Conservation (phyloP, 2,329 filamentous ascomycete species). For the Colletotrichum cordylinicola region DNA sequence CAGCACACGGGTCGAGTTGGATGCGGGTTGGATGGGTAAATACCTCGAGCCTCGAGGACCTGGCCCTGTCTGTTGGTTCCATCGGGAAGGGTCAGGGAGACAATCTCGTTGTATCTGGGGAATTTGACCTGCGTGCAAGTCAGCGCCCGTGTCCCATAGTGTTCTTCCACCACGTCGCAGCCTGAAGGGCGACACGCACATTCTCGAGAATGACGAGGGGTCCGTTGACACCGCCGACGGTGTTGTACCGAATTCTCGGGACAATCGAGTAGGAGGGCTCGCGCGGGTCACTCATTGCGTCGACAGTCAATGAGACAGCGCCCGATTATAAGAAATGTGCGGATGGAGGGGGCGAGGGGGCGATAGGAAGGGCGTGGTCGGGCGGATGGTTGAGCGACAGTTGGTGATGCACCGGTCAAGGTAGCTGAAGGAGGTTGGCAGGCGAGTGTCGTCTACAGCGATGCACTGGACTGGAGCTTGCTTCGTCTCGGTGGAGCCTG, state of each 20-base stretch:
- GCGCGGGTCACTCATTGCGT: constrained; percentile 59
- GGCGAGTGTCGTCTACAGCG: constrained; percentile 19
- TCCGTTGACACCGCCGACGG: constrained; percentile 96
- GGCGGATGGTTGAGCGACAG: constrained; percentile 13
- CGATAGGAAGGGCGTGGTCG: constrained; percentile 16
- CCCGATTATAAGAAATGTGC: constrained; percentile 17
- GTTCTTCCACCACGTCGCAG: constrained; percentile 13
- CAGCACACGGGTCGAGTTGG: constrained; percentile 23
- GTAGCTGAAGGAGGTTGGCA: constrained; percentile 38
- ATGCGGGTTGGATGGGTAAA: constrained; percentile 26
- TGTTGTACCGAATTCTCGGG: constrained; percentile 88
- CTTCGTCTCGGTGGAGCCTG: constrained; percentile 41
- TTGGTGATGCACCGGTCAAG: constrained; percentile 1
- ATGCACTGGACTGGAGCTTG: constrained; percentile 40
- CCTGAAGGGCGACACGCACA: constrained; percentile 58
- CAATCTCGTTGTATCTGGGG: constrained; percentile 97
- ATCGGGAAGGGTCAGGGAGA: constrained; percentile 93
- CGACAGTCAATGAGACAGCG: constrained; percentile 31
- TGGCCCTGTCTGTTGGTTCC: constrained; percentile 92
- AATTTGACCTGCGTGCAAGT: constrained; percentile 82
- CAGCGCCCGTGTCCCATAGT: background rate
- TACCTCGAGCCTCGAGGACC: constrained; percentile 97
- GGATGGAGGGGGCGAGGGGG: constrained; percentile 18
- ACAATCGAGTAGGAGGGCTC: constrained; percentile 65
- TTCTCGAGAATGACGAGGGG: constrained; percentile 97